Evolutionary conservation across 257 asterid species (phyloP).

Genomic region (Nicotiana sylvestris): DNA sequence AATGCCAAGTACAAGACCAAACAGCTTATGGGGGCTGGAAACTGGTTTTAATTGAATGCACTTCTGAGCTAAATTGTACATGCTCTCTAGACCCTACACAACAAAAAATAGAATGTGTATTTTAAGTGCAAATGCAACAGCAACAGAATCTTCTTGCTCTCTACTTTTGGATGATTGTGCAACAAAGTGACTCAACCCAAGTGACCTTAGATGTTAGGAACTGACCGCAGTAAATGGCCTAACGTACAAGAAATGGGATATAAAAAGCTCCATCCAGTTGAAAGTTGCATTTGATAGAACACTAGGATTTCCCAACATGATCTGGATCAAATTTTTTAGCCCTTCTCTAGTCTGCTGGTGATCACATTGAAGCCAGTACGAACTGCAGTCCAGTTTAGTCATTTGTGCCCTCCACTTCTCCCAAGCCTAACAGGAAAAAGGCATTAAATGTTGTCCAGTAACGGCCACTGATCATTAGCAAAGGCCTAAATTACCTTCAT

Average conservation of each 20-base stretch:
- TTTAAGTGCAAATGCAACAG: background rate
- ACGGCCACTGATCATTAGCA: background rate
- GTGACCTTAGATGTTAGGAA: slow-evolving; percentile 5
- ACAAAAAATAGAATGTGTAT: slow-evolving; percentile 11
- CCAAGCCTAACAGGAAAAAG: slow-evolving; percentile 67
- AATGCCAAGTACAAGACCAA: slow-evolving; percentile 70
- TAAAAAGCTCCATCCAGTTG: slow-evolving; percentile 85
- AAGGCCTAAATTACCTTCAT: slow-evolving; percentile 57
- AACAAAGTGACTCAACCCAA: background rate
- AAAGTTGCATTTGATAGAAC: slow-evolving; percentile 60
- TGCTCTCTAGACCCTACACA: slow-evolving; percentile 81
- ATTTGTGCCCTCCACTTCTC: slow-evolving; percentile 91
- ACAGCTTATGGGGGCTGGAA: slow-evolving; percentile 65
- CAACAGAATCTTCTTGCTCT: background rate
- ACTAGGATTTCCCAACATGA: slow-evolving; percentile 78
- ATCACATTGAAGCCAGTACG: slow-evolving; percentile 90
- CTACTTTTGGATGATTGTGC: background rate
- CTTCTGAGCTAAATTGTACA: slow-evolving; percentile 79
- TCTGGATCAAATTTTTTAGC: slow-evolving; percentile 78
- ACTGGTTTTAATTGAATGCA: slow-evolving; percentile 74
- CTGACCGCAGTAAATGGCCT: slow-evolving; percentile 86
- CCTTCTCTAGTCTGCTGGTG: slow-evolving; percentile 73
- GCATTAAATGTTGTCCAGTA: slow-evolving; percentile 6
- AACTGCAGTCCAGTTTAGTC: slow-evolving; percentile 83
- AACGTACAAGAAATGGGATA: slow-evolving; percentile 80